Evolutionary conservation across 2,329 filamentous ascomycete genomes (phyloP), one percentile per base, ranked within the genome.

Genomic region (Claviceps citrina): DNA sequence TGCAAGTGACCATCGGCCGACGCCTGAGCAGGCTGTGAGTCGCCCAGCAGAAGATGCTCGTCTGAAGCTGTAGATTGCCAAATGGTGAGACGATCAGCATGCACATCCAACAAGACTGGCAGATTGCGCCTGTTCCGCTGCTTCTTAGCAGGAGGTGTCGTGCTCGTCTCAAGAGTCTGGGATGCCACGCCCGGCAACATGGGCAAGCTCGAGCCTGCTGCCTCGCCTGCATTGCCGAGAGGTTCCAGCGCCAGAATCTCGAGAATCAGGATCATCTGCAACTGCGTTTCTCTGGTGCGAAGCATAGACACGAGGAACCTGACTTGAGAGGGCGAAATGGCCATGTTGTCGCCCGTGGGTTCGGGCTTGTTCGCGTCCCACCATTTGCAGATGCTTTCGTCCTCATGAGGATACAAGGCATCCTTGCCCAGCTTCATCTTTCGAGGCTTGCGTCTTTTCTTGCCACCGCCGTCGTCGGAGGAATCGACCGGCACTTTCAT

Each of bases 241-340:
- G 69, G 66, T 45, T 84, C 80, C 31, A 91, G 61, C 2, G 82
- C 78, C 18, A 87, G 60, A 13, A 85, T 76, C 52, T 91, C 84
- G 5, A 91, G 66, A 38, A 86, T 77, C 25, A 91, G 56, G 40
- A 89, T 84, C 60, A 89, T 75, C 54, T 91, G 84, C 30, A 87
- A 63, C 50, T 87, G 79, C 0, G 82, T 86, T 61, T 91, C 84
- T 43, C 84, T 70, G 19, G 79, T 77, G 31, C 82, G 73, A 30
- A 89, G 59, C 39, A 76, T 68, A 2, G 76, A 71, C n/a, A 78
- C 62, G 31, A 79, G 71, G 16, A 73, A 69, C 51, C 71, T 80
- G 40, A 76, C 64, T 25, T 76, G 69, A 13, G 72, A 64, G 4
- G 66, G 58, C 2, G 70, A 57, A 39, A 65, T 57, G 34, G 58